Evolutionary conservation across 345 rosid genomes (phyloP).

Genomic region (Rhodamnia argentea): DNA sequence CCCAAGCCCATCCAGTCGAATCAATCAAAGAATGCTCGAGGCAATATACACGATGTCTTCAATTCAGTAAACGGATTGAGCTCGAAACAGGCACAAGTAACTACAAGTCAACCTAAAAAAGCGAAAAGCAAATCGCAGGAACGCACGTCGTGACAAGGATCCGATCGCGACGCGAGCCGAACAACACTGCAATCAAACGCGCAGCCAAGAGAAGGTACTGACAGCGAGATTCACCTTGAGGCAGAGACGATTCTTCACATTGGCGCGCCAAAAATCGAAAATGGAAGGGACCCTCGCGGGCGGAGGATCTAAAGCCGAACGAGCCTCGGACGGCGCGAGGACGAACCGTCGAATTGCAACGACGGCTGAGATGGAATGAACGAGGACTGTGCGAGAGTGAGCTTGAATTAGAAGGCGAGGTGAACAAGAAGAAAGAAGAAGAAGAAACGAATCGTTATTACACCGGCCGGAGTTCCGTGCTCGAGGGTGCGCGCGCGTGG

Average conservation of each 20-base stretch:
- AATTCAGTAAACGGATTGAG: neutral
- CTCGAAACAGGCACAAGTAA: neutral
- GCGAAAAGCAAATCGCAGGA: neutral
- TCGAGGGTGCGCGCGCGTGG: neutral
- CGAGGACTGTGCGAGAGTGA: neutral
- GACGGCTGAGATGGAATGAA: neutral
- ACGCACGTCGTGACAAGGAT: neutral
- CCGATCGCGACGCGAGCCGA: neutral
- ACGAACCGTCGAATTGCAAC: neutral
- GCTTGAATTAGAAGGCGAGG: neutral
- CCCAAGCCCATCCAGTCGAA: too few relatives aligned
- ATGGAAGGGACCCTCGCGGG: too few relatives aligned
- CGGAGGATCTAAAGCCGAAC: neutral
- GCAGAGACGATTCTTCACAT: neutral
- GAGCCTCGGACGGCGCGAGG: neutral
- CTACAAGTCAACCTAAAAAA: neutral
- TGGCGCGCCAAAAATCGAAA: neutral
- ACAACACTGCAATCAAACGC: neutral
- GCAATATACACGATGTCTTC: neutral
- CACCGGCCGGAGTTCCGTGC: neutral
- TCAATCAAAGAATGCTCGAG: neutral
- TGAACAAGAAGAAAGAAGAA: neutral
- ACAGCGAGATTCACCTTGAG: neutral
- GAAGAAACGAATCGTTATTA: neutral
- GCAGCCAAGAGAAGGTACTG: neutral